These are phyloP conservation scores for Lactifluus piperatus DNA, from an alignment of 768 basidiomycete species.

Conservation along the genomic window DNA sequence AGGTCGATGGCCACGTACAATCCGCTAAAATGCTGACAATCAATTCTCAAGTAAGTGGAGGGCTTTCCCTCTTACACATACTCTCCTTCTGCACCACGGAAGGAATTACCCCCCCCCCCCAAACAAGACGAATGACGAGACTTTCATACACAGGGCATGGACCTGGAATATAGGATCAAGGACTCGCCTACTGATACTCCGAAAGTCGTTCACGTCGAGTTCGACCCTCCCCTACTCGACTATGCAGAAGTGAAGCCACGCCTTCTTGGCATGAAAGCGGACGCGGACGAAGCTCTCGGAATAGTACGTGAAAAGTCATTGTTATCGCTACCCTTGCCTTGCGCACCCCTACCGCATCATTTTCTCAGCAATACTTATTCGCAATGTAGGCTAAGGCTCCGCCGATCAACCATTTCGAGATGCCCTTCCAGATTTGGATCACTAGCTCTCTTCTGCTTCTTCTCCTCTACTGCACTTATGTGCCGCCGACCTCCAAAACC, in stretches of 20 bases:
- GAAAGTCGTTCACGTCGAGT: conserved; percentile 40
- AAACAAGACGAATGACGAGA: background rate
- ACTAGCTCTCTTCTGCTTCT: conserved; percentile 25
- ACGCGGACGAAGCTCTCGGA: conserved; percentile 71
- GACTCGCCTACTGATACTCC: conserved; percentile 35
- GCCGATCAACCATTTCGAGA: conserved; percentile 45
- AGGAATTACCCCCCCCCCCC: background rate
- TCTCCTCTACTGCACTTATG: conserved; percentile 29
- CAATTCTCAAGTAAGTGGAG: conserved; percentile 52
- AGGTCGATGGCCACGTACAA: conserved; percentile 43
- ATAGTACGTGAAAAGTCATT: conserved; percentile 42
- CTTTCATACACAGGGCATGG: conserved; percentile 47
- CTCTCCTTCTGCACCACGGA: too few relatives aligned
- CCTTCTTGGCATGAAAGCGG: conserved; percentile 68
- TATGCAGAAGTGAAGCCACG: conserved; percentile 82
- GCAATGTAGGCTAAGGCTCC: conserved; percentile 33
- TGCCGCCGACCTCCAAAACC: conserved; percentile 20
- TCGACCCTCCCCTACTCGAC: conserved; percentile 63
- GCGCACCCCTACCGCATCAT: background rate
- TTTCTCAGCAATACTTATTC: background rate
- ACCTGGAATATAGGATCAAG: conserved; percentile 52
- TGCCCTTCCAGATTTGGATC: conserved; percentile 30
- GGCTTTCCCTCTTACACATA: too few relatives aligned
- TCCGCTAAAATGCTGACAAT: conserved; percentile 68
- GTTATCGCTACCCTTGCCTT: background rate